These are phyloP conservation scores for Hypoxylon sp. DNA, from an alignment of 2,329 filamentous ascomycete genomes.

Conservation along the genomic window DNA sequence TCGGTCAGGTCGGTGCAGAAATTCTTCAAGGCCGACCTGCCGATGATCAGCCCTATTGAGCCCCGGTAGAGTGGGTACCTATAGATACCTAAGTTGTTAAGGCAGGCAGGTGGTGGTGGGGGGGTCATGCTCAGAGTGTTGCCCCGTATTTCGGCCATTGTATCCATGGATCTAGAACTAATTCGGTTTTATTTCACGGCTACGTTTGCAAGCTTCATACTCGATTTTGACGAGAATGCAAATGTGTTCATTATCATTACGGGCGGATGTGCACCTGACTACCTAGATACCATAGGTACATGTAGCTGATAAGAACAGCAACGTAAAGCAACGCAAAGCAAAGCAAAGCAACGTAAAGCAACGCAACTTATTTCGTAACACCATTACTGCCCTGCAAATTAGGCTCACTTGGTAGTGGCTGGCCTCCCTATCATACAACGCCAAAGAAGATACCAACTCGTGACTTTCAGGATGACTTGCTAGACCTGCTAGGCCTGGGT, in stretches of 20 bases:
- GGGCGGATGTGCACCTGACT: too few species aligned
- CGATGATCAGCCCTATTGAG: not conserved
- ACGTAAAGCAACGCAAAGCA: too few species aligned
- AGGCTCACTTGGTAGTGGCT: not conserved
- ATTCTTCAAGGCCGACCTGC: constrained; percentile 9
- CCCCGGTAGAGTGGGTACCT: too few species aligned
- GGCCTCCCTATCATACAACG: constrained; percentile 15
- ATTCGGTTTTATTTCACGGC: too few species aligned
- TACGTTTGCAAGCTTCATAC: too few species aligned
- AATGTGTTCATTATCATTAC: constrained; percentile 2
- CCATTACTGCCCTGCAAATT: not conserved
- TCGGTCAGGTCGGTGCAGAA: constrained; percentile 24
- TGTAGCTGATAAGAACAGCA: not conserved
- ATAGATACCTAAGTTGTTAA: not conserved
- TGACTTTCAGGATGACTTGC: not conserved
- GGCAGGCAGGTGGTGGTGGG: too few species aligned
- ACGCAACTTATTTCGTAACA: not conserved
- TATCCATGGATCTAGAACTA: too few species aligned
- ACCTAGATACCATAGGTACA: too few species aligned
- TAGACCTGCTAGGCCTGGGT: not conserved
- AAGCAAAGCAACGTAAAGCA: not conserved
- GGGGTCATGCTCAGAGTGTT: too few species aligned
- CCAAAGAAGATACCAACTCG: not conserved
- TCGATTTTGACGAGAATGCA: too few species aligned
- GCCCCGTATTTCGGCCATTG: too few species aligned